Percentiles rank a stretch among this genome's conserved stretches.
Evolutionary conservation across 345 rosid species (phyloP).

Genomic region (Euphorbia tirucalli): DNA sequence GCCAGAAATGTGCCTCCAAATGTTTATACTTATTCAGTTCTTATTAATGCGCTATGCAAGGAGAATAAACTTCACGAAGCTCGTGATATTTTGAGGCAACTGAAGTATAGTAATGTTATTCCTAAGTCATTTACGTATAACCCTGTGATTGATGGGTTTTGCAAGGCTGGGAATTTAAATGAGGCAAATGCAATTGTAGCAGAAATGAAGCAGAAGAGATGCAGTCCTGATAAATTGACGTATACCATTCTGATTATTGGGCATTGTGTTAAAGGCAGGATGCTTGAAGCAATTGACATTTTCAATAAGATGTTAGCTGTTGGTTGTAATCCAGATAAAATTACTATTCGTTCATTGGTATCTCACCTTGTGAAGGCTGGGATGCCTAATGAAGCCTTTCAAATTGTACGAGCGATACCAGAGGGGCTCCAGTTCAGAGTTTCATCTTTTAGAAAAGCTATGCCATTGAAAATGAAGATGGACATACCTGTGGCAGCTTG

Average conservation of each 20-base stretch:
- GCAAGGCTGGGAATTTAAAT: slow-evolving; percentile 85
- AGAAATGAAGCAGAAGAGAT: slow-evolving; percentile 74
- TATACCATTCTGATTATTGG: slow-evolving; percentile 90
- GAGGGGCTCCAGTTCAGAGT: slow-evolving; percentile 38
- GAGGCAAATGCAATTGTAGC: slow-evolving; percentile 65
- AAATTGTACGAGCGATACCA: slow-evolving; percentile 36
- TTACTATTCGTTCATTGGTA: slow-evolving; percentile 56
- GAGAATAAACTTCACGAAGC: slow-evolving; percentile 73
- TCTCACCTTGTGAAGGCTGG: slow-evolving; percentile 89
- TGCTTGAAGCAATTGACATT: slow-evolving; percentile 73
- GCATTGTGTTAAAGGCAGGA: slow-evolving; percentile 89
- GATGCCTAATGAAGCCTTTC: slow-evolving; percentile 76
- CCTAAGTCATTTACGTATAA: slow-evolving; percentile 77
- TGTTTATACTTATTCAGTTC: slow-evolving; percentile 62
- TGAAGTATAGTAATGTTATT: slow-evolving; percentile 43
- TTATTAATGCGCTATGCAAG: slow-evolving; percentile 71
- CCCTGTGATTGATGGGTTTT: slow-evolving; percentile 88
- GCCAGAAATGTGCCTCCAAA: slow-evolving; percentile 55
- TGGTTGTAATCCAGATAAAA: slow-evolving; percentile 74
- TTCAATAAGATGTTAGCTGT: slow-evolving; percentile 66
- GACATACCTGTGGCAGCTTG: slow-evolving; percentile 61
- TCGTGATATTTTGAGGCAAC: slow-evolving; percentile 53
- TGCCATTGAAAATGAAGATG: slow-evolving; percentile 28
- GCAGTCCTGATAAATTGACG: slow-evolving; percentile 83
- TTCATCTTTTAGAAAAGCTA: slow-evolving; percentile 34